These are phyloP conservation scores for Diutina neorugosa DNA, from an alignment of 1,139 yeast genomes.

Conservation along the genomic window DNA sequence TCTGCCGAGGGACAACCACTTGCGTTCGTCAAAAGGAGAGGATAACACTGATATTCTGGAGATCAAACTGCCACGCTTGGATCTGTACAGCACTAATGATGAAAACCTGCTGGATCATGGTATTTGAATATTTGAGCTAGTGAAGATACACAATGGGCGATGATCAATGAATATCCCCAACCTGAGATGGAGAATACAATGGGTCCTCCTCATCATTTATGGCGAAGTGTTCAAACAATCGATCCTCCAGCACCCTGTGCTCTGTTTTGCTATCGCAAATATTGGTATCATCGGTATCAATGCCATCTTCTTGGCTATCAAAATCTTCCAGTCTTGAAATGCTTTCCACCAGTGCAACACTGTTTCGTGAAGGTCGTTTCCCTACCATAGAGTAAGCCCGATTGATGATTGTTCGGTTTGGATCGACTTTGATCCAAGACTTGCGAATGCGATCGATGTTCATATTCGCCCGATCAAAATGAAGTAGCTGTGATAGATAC, in stretches of 20 bases:
- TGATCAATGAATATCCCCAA: not conserved
- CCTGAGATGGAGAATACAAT: not conserved
- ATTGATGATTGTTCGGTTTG: constrained; percentile 27
- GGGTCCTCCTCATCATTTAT: not conserved
- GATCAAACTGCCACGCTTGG: not conserved
- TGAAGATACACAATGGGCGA: too few relatives aligned
- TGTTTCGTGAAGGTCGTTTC: not conserved
- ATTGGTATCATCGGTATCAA: not conserved
- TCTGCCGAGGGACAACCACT: not conserved
- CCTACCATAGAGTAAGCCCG: constrained; percentile 16
- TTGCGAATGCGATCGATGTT: constrained; percentile 32
- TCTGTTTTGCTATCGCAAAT: not conserved
- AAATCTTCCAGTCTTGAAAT: not conserved
- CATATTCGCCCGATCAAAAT: constrained; percentile 29
- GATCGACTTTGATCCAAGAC: constrained; percentile 34
- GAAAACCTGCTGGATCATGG: too few relatives aligned
- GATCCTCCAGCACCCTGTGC: not conserved
- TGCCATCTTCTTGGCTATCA: not conserved
- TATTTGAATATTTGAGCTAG: too few relatives aligned
- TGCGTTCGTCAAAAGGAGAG: not conserved
- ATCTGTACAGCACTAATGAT: not conserved
- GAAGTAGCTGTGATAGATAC: not conserved
- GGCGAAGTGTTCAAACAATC: not conserved
- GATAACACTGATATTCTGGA: not conserved
- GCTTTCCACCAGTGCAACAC: not conserved